Evolutionary conservation across 2,329 filamentous ascomycete species (phyloP), one percentile per base, ranked within the genome.

Genomic region (Alternaria sp.): DNA sequence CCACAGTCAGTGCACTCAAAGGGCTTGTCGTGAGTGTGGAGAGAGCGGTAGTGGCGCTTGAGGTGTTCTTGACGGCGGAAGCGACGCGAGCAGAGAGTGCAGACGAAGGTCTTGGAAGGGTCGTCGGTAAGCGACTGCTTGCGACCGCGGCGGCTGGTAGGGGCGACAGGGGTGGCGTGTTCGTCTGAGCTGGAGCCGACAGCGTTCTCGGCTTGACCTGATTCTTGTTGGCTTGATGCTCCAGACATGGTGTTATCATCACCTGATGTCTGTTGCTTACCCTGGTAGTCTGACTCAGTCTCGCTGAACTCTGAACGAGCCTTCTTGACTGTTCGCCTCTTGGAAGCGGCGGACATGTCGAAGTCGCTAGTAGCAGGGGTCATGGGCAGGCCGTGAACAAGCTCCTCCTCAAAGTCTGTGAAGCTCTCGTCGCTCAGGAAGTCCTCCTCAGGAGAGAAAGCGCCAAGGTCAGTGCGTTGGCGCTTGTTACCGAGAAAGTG

Each of bases 61-160:
- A 99, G 88, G 77, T 99, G 95, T 81, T 99, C 95, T 82, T 99
- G 95, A 65, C 95, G 92, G 65, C 95, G 92, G 90, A 99, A 99
- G 63, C 95, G 92, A 67, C 95, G 93, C 74, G 93, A 94, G 89
- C 95, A 99, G 22, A 97, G 87, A 58, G 94, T 93, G 83, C 95
- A 99, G 62, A 97, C 92, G 67, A 98, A 99, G 0, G 94, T 97
- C 89, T 99, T 99, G 74, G 93, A 96, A 1, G 95, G 95, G 74
- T 99, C 95, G 76, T 98, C 95, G 5, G 95, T 98, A 72, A 98
- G 82, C 1, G 95, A 98, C 83, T 99, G 95, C 89, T 99, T 99
- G 81, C 95, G 94, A 62, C 95, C 95, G 61, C 95, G 94, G 67
- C 95, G 94, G 81, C 92, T 97, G 10, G 91, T 90, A 60, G 79